These are phyloP conservation scores for Blastobotrys ciferrii DNA, from an alignment of 1,139 yeast genomes.

Conservation along the genomic window DNA sequence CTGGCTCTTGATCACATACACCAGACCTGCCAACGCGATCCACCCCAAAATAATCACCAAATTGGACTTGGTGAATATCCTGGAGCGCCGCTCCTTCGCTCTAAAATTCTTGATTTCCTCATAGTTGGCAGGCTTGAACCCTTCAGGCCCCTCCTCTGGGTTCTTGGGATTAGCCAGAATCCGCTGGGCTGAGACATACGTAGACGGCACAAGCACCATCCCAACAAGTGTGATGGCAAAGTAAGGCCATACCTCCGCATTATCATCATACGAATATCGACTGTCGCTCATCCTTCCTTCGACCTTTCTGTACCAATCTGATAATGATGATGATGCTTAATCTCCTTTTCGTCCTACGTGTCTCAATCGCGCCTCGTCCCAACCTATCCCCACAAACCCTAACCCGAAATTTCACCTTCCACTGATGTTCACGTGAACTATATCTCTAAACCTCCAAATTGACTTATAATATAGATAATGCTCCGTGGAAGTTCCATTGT, in stretches of 20 bases:
- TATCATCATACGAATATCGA: slow-evolving; percentile 71
- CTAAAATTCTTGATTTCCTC: slow-evolving; percentile 46
- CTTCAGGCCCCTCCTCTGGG: slow-evolving; percentile 14
- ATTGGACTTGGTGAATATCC: slow-evolving; percentile 37
- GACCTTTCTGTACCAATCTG: slow-evolving; percentile 1
- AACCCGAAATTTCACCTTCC: neutral
- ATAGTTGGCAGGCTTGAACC: slow-evolving; percentile 43
- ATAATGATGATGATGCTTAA: neutral
- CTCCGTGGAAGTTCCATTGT: too few relatives aligned
- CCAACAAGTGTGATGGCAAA: slow-evolving; percentile 74
- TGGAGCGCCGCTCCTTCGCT: slow-evolving; percentile 33
- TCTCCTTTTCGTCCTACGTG: neutral
- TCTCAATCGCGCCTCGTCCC: neutral
- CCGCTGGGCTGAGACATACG: slow-evolving; percentile 44
- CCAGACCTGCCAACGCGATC: slow-evolving; percentile 54
- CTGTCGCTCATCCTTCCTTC: slow-evolving; percentile 38
- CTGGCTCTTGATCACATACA: slow-evolving; percentile 48
- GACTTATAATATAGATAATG: neutral
- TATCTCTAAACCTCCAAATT: neutral
- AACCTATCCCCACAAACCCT: neutral
- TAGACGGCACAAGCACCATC: slow-evolving; percentile 66
- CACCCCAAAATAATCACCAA: slow-evolving; percentile 62
- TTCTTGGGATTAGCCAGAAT: slow-evolving; percentile 8
- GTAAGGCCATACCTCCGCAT: slow-evolving; percentile 94
- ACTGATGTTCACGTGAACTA: too few relatives aligned